Evolutionary conservation across 1,139 yeast species (phyloP).

Genomic region (Taiozyma sp.): DNA sequence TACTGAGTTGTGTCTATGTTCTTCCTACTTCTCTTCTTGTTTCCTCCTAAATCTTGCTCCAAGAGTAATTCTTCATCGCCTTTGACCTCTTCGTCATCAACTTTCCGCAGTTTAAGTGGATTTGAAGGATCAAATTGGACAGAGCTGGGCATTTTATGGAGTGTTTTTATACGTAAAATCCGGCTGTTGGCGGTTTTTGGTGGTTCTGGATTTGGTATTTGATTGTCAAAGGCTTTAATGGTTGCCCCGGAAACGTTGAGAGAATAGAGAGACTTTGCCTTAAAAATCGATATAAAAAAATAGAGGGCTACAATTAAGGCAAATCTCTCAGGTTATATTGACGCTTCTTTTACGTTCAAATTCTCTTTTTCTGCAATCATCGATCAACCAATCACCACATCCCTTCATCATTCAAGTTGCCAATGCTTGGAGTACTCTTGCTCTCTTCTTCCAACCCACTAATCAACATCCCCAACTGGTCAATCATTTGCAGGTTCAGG

Average conservation of each 20-base stretch:
- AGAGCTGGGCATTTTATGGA: not conserved
- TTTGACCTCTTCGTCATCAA: slow-evolving; percentile 1
- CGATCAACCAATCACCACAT: slow-evolving; percentile 17
- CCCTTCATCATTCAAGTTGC: slow-evolving; percentile 19
- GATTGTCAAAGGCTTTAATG: too few species aligned
- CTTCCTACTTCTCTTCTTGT: slow-evolving; percentile 3
- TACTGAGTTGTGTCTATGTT: slow-evolving; percentile 13
- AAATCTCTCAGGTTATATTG: too few species aligned
- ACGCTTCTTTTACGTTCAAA: too few species aligned
- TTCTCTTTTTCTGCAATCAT: too few species aligned
- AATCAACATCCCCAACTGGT: slow-evolving; percentile 7
- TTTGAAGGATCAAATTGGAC: slow-evolving; percentile 10
- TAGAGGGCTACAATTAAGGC: too few species aligned
- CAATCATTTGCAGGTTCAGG: slow-evolving; percentile 12
- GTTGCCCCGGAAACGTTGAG: not conserved
- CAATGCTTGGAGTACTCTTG: slow-evolving; percentile 11
- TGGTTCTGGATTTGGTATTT: too few species aligned
- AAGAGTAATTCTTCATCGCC: slow-evolving; percentile 4
- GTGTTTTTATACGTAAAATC: not conserved
- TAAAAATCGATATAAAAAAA: too few species aligned
- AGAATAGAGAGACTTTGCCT: not conserved
- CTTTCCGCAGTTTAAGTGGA: slow-evolving; percentile 9
- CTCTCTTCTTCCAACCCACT: slow-evolving; percentile 15
- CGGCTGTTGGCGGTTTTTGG: too few species aligned
- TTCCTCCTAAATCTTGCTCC: slow-evolving; percentile 12